These are phyloP conservation scores for Lizonia empirigonia DNA, from an alignment of 2,329 filamentous ascomycete genomes.

Conservation along the genomic window DNA sequence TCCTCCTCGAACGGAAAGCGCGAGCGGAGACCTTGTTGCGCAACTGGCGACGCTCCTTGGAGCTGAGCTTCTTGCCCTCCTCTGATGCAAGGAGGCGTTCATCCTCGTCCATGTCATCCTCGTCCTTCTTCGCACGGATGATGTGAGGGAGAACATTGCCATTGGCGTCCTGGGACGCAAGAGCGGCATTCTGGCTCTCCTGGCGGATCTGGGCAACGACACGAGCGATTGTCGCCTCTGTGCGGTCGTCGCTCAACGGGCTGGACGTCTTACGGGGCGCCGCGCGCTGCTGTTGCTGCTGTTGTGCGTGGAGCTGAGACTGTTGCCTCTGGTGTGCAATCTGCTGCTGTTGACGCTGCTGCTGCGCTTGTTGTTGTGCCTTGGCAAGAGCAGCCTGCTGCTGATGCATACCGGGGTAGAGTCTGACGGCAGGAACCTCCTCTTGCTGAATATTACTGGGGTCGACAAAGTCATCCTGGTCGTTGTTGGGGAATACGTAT, in stretches of 20 bases:
- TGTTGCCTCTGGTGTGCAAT: conserved; percentile 52
- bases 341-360: conserved; percentile 59
- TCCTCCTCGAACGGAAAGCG: conserved; percentile 95
- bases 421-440: conserved; percentile 66
- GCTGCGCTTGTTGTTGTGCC: conserved; percentile 43
- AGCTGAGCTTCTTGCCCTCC: conserved; percentile 98
- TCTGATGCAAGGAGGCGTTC: conserved; percentile 93
- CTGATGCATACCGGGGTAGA: conserved; percentile 93
- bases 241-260: conserved; percentile 52
- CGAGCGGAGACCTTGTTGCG: conserved; percentile 98
- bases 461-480: conserved; percentile 67
- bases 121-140: conserved; percentile 82
- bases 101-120: conserved; percentile 98
- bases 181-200: conserved; percentile 61
- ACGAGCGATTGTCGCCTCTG: conserved; percentile 91
- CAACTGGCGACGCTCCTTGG: conserved; percentile 95
- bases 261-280: conserved; percentile 46
- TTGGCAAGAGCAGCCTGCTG: conserved; percentile 71
- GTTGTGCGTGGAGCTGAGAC: conserved; percentile 59
- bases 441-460: conserved; percentile 74
- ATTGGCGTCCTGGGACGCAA: conserved; percentile 58
- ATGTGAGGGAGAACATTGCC: conserved; percentile 66
- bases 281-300: conserved; percentile 42
- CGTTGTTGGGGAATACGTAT: conserved; percentile 66
- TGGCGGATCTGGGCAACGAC: conserved; percentile 91